Evolutionary conservation across 208 protist genomes (phyloP).

Genomic region (Trypanosoma cruzi): DNA sequence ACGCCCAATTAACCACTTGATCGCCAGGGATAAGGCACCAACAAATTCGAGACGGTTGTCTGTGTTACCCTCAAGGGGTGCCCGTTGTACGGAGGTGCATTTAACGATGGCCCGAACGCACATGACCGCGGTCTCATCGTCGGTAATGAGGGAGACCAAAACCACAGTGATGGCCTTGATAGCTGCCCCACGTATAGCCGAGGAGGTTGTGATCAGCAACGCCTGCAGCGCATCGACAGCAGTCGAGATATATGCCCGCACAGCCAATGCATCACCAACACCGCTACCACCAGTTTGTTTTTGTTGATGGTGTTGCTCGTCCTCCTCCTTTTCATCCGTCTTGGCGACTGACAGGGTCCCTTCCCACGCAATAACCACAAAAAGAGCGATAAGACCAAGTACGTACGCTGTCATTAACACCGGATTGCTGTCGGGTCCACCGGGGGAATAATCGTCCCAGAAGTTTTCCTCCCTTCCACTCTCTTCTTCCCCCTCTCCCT

Average conservation of each 20-base stretch:
- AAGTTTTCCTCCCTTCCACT: slow-evolving; percentile 1
- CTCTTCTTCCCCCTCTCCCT: background rate
- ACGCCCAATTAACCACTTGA: slow-evolving; percentile 57
- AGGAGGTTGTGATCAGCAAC: slow-evolving; percentile 42
- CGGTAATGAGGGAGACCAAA: slow-evolving; percentile 40
- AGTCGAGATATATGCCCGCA: slow-evolving; percentile 29
- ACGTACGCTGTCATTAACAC: slow-evolving; percentile 10
- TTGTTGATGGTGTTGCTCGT: background rate
- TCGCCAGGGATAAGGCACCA: slow-evolving; percentile 43
- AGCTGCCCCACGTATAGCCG: slow-evolving; percentile 63
- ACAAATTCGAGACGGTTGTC: slow-evolving; percentile 65
- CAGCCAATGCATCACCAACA: slow-evolving; percentile 2
- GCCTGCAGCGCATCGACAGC: slow-evolving; percentile 35
- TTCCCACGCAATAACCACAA: slow-evolving; percentile 23
- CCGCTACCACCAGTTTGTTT: background rate
- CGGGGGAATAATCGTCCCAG: background rate
- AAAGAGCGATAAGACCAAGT: slow-evolving; percentile 23
- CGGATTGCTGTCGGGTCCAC: background rate
- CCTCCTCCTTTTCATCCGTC: background rate
- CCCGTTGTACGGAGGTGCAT: slow-evolving; percentile 25
- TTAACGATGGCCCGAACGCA: slow-evolving; percentile 47
- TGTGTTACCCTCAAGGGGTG: slow-evolving; percentile 51
- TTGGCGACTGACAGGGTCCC: background rate
- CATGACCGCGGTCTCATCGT: slow-evolving; percentile 30
- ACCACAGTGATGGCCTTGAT: slow-evolving; percentile 61